These are phyloP conservation scores for Metarhizium humberi DNA, from an alignment of 2,329 filamentous ascomycete species.

Conservation along the genomic window DNA sequence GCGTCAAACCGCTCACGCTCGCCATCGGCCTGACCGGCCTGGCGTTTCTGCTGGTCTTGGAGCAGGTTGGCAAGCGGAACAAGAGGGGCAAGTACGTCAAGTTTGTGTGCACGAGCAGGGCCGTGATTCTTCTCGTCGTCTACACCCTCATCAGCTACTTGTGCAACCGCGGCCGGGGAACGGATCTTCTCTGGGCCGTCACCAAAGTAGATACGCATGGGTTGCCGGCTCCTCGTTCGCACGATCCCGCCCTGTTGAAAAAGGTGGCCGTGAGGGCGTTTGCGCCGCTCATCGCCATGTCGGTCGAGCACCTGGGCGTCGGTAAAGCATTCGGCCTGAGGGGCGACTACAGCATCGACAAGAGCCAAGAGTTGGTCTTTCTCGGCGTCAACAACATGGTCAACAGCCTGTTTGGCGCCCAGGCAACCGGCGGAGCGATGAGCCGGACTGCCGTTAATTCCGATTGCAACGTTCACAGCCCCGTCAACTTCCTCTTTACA, in stretches of 20 bases:
- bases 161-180: constrained; percentile 45
- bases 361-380: constrained; percentile 57
- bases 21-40: constrained; percentile 51
- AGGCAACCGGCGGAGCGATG: constrained; percentile 58
- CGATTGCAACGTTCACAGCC: constrained; percentile 51
- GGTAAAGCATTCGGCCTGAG: constrained; percentile 53
- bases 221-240: constrained; percentile 39
- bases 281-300: constrained; percentile 51
- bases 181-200: constrained; percentile 42
- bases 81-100: constrained; percentile 47
- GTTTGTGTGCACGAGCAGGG: constrained; percentile 49
- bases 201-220: constrained; percentile 48
- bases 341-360: constrained; percentile 54
- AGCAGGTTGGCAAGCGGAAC: constrained; percentile 50
- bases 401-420: constrained; percentile 55
- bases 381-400: constrained; percentile 53
- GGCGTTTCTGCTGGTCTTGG: constrained; percentile 43
- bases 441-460: constrained; percentile 60
- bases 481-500: constrained; percentile 50
- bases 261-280: constrained; percentile 46
- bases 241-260: constrained; percentile 35
- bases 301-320: constrained; percentile 56
- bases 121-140: constrained; percentile 49
- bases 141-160: constrained; percentile 56
- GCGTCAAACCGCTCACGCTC: constrained; percentile 48